phyloP scores from a whole-genome alignment of 2,329 filamentous ascomycete species.

The Emergomyces orientalis region DNA sequence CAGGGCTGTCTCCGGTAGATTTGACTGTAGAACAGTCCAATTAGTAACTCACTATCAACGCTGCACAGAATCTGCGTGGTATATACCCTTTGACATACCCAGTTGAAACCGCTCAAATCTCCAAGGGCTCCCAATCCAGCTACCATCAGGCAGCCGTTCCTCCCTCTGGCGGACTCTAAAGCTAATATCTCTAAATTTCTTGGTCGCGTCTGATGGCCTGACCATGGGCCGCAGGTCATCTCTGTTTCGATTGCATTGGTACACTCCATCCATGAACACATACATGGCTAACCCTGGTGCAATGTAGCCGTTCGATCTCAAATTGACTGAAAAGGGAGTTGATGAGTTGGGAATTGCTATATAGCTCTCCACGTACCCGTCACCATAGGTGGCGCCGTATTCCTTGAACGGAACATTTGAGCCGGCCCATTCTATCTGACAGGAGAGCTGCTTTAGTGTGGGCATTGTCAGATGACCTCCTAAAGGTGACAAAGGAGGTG shows the following conservation, averaged over 20 bases:
- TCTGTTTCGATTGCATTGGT: slow-evolving; percentile 49
- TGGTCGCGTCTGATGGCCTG: slow-evolving; percentile 18
- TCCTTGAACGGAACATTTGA: slow-evolving; percentile 40
- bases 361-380: slow-evolving; percentile 45
- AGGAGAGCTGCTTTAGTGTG: slow-evolving; percentile 44
- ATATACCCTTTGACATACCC: slow-evolving; percentile 26
- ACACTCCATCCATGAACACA: slow-evolving; percentile 49
- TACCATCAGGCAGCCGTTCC: slow-evolving; percentile 37
- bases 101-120: slow-evolving; percentile 43
- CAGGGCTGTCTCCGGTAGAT: not conserved
- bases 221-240: slow-evolving; percentile 26
- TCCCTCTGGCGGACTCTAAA: slow-evolving; percentile 48
- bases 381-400: slow-evolving; percentile 42
- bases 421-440: slow-evolving; percentile 43
- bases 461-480: slow-evolving; percentile 38
- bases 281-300: slow-evolving; percentile 46
- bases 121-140: slow-evolving; percentile 45
- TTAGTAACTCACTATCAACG: not conserved
- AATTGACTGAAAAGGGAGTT: slow-evolving; percentile 41
- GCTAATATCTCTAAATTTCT: slow-evolving; percentile 35
- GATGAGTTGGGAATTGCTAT: slow-evolving; percentile 41
- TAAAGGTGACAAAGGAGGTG: not conserved
- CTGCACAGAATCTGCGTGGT: too few species aligned
- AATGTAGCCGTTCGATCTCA: slow-evolving; percentile 44
- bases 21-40: not conserved